Evolutionary conservation across 306 rosid species (phyloP), one percentile per base, ranked within the genome.

Genomic region (Boehmeria nivea): DNA sequence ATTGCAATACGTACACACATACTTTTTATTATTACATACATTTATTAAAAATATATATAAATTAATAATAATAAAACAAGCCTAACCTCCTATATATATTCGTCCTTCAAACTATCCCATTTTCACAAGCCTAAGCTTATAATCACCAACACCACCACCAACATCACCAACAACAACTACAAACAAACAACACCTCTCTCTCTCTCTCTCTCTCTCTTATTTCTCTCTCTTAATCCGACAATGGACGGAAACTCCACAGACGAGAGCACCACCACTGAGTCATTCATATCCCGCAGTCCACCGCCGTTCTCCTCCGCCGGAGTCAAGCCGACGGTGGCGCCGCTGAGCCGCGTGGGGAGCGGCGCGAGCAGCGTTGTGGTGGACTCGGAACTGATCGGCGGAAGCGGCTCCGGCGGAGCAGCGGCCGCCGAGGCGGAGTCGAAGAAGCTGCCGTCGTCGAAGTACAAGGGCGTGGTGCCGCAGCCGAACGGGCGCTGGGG

Each of bases 401-500:
- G 71, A 1, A 77, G 61, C 8, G 23, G 52, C 40, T 17, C 75
- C 0, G 31, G 95, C 83, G 0, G 96, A 91, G 81, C 63, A 6
- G 22, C 56, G 26, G 77, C 76, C n/a, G 65, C 65, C 25, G 94
- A 87, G 31, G 95, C 83, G 0, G 96, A 91, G 66, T 91, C 99
- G 0, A 53, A 96, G 3, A 91, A 91, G 34, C 87, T 91, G 0
- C 96, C 94, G 0, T 91, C 99, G 0, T 91, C 99, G 1, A 83
- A 80, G 34, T 87, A 75, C 81, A 91, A 91, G 57, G 99, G 99
- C 3, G 99, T 91, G 1, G 99, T 91, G n/a, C 99, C 99, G 0
- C 99, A 91, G 54, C 99, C 99, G 2, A 91, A 91, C 64, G 95
- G 99, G 3, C 96, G 99, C 0, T 91, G 99, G 99, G 99, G 99